Percentiles rank a stretch among this genome's conserved stretches.
Conservation (phyloP, 345 rosid genomes). For the Citrus mangshanensis region DNA sequence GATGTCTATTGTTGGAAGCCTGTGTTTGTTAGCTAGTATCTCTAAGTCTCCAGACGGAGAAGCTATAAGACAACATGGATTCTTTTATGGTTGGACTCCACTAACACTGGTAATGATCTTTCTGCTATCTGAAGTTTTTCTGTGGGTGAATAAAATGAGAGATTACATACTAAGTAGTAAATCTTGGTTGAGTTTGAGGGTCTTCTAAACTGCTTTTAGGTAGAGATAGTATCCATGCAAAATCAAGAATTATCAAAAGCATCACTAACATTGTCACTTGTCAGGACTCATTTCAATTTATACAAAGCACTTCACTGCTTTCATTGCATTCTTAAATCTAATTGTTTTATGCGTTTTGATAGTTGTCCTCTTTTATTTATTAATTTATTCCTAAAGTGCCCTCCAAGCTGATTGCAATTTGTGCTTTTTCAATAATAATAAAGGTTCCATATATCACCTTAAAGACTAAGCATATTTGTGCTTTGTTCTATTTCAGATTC, state of each 20-base stretch:
- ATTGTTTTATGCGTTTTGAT: neutral
- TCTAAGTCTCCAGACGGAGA: conserved; percentile 96
- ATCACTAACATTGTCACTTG: neutral
- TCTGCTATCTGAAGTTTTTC: neutral
- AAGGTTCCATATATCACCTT: neutral
- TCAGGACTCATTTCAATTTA: neutral
- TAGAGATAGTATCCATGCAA: neutral
- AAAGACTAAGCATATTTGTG: neutral
- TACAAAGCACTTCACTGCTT: neutral
- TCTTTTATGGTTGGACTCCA: conserved; percentile 95
- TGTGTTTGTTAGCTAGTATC: conserved; percentile 79
- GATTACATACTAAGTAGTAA: neutral
- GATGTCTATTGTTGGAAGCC: conserved; percentile 94
- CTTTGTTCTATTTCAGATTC: conserved; percentile 51
- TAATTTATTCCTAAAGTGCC: neutral
- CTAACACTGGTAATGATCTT: conserved; percentile 61
- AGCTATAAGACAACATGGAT: conserved; percentile 73
- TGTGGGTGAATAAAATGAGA: neutral
- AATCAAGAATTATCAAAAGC: neutral
- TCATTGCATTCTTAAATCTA: neutral
- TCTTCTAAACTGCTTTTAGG: neutral
- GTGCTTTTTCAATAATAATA: neutral
- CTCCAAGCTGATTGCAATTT: neutral
- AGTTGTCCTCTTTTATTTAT: neutral
- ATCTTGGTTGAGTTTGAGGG: neutral